Evolutionary conservation across 1,284 basidiomycete genomes (phyloP).

Genomic region (Volvariella volvacea): DNA sequence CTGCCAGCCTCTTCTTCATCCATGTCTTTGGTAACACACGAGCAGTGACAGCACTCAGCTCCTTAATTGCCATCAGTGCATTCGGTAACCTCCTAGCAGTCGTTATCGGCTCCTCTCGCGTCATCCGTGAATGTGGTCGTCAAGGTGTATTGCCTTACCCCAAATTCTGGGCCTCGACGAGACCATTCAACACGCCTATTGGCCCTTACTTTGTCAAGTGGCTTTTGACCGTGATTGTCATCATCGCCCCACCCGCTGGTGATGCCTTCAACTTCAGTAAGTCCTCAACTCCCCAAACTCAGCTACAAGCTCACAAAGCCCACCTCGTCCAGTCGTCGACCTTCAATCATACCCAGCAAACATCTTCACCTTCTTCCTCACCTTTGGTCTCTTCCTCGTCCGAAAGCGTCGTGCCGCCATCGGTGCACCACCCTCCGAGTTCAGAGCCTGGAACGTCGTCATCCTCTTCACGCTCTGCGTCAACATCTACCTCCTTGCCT

Average conservation of each 20-base stretch:
- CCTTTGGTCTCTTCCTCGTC: slow-evolving; percentile 34
- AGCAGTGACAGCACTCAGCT: slow-evolving; percentile 30
- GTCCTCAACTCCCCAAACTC: slow-evolving; percentile 10
- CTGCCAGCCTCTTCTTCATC: slow-evolving; percentile 45
- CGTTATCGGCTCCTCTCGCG: slow-evolving; percentile 38
- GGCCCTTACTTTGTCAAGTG: slow-evolving; percentile 40
- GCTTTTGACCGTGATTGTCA: slow-evolving; percentile 42
- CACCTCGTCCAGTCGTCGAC: slow-evolving; percentile 21
- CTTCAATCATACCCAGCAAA: slow-evolving; percentile 33
- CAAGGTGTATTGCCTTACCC: slow-evolving; percentile 38
- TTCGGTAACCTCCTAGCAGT: slow-evolving; percentile 33
- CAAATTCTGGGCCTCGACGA: slow-evolving; percentile 34
- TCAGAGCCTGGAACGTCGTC: slow-evolving; percentile 33
- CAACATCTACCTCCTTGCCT: slow-evolving; percentile 35
- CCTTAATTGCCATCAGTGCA: slow-evolving; percentile 34
- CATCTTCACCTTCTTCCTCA: slow-evolving; percentile 33
- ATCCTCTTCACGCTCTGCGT: slow-evolving; percentile 31
- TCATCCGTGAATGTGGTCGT: slow-evolving; percentile 33
- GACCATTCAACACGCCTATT: slow-evolving; percentile 39
- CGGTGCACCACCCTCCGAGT: slow-evolving; percentile 28
- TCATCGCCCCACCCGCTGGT: slow-evolving; percentile 45
- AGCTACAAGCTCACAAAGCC: slow-evolving; percentile 9
- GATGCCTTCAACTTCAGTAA: slow-evolving; percentile 47
- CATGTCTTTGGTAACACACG: slow-evolving; percentile 39
- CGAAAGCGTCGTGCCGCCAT: slow-evolving; percentile 27